These are phyloP conservation scores for Wickerhamiella occidentalis DNA, from an alignment of 805 yeast genomes.

Conservation along the genomic window DNA sequence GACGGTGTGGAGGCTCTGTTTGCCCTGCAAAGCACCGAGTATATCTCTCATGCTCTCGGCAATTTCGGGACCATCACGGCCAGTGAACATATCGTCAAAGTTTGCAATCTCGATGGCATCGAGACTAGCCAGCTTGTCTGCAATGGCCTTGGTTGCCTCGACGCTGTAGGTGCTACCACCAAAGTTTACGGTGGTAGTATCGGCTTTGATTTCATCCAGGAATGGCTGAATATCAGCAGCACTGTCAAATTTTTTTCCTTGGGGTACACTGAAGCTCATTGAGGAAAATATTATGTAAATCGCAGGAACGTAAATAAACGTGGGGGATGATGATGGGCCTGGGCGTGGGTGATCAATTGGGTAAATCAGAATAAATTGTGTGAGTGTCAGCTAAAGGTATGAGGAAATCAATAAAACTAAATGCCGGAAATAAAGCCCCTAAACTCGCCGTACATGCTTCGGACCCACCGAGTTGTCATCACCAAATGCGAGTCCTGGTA, in stretches of 20 bases:
- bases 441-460: no score
- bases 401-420: no score
- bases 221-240: slow-evolving; percentile 62
- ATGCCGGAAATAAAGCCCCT: no score
- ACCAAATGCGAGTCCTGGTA: slow-evolving; percentile 48
- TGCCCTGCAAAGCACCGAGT: slow-evolving; percentile 58
- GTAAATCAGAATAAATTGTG: no score
- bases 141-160: slow-evolving; percentile 67
- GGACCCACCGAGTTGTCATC: slow-evolving; percentile 1
- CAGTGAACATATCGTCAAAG: slow-evolving; percentile 83
- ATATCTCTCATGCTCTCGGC: slow-evolving; percentile 67
- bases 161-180: slow-evolving; percentile 93
- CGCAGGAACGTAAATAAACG: not conserved
- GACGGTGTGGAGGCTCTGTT: slow-evolving; percentile 56
- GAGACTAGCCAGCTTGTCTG: slow-evolving; percentile 37
- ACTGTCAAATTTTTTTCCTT: slow-evolving; percentile 47
- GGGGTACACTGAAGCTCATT: slow-evolving; percentile 12
- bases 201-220: slow-evolving; percentile 40
- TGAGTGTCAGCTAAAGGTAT: no score
- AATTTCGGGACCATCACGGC: slow-evolving; percentile 88
- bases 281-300: slow-evolving; percentile 36
- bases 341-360: no score
- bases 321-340: no score
- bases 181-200: slow-evolving; percentile 52
- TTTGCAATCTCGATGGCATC: slow-evolving; percentile 47